Base-by-base conservation (phyloP, 2,329 filamentous ascomycete genomes). In the Oidium heveae region DNA sequence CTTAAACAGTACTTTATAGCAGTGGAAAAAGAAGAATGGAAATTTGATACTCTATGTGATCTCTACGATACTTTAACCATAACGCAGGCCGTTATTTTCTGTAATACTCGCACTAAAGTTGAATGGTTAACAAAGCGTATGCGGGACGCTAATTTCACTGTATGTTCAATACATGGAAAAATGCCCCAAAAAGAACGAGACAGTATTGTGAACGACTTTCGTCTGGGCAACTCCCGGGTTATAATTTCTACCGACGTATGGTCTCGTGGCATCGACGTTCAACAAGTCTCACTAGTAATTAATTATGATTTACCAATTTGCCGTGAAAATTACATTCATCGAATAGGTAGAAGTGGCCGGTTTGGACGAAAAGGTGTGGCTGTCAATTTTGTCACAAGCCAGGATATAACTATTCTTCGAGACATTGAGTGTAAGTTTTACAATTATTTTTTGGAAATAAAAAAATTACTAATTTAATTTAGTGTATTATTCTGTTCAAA, bases 1-100 rank as follows among this genome's bases (percentile, higher is more conserved):
- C 94, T 98, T 69, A 98, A 96, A 80, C 91, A 98, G 72, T 98
- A 95, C 76, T 98, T 94, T 76, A 96, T 98, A 72, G 91, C 91
- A 57, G 91, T 98, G 58, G 91, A 98, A 78, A 96, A 98, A 79
- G 91, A 98, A 71, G 91, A 98, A 68, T 98, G 91, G 91, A 98
- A 98, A 76, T 82, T 98, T 62, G 91, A 98, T 72, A 98, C 91
- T 58, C 86, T 98, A 59, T 96, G 86, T 66, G 91, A 98, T 73
- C 74, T 98, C 63, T 98, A 98, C 77, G 91, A 98, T 76, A 98
- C 91, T 55, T 84, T 98, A 68, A 98, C 91, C 69, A 98, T 96
- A 67, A 98, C 91, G 64, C 91, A 98, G 73, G 91, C 91, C 57
- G 91, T 98, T 72, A 98, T 98, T 74, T 98, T 98, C 85, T 98